Evolutionary conservation across 75 land plant genomes (phyloP), one percentile per base, ranked within the genome.

Genomic region (Sequoiadendron giganteum): DNA sequence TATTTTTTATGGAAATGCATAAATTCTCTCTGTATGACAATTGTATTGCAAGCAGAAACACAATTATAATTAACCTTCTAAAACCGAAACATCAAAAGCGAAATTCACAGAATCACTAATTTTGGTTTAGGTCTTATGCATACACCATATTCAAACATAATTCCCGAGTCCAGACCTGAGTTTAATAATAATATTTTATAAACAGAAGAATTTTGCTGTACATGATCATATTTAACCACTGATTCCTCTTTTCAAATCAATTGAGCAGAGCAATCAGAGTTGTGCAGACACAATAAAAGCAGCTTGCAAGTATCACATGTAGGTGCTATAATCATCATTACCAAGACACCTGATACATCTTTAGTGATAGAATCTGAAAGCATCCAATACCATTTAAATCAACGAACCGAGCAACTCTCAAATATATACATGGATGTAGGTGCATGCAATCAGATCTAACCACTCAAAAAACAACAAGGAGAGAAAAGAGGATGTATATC

Each of bases 391-490:
- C 72, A 68, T 28, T 6, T 68, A 21, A 68, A 68, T 28, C 55
- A 52, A 16, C 1, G 55, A 16, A 52, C 14, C 55, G 14, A 52
- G 55, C 28, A 58, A 58, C 65, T 58, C 65, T 58, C 65, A 72
- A n/a, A 72, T 7, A 72, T 72, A 72, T 32, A 72, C 36, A 72
- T 9, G 76, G 30, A 32, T n/a, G 72, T 68, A 7, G 30, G 10
- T 5, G 70, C 21, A 65, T 65, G 28, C 72, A 68, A 58, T 58
- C 7, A 68, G 30, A 3, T 6, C 76, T 32, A n/a, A 72, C 36
- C 84, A 18, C 1, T 95, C 90, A 98, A 87, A 98, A 98, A 85
- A 98, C 87, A 45, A 98, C 93, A 13, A 98, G 92, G 88, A 98
- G 90, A 19, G 99, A 92, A 79, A 98, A 96, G 28, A 98, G 89